Evolutionary conservation across 331 rosid genomes (phyloP).

Genomic region (Acacia concinna): DNA sequence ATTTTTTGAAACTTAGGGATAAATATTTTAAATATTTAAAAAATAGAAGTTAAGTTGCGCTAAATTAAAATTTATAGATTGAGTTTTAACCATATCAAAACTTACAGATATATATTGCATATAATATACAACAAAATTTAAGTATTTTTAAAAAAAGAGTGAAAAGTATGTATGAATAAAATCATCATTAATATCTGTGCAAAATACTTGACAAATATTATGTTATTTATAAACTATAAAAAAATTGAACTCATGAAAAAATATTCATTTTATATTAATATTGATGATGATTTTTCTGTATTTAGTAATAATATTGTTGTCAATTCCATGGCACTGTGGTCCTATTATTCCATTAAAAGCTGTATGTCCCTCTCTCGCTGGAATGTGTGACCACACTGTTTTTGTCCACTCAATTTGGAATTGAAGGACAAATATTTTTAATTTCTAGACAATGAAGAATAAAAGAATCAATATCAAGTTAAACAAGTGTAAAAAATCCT

Average conservation of each 20-base stretch:
- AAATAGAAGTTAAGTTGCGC: neutral
- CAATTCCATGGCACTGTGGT: slow-evolving; percentile 28
- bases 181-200: neutral
- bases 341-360: slow-evolving; percentile 45
- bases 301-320: neutral
- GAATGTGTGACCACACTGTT: slow-evolving; percentile 4
- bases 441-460: neutral
- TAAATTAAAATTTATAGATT: neutral
- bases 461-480: neutral
- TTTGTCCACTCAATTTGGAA: slow-evolving; percentile 25
- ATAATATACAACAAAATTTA: neutral
- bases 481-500: neutral
- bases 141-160: neutral
- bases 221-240: neutral
- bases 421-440: neutral
- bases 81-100: neutral
- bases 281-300: neutral
- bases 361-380: slow-evolving; percentile 27
- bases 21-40: neutral
- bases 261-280: neutral
- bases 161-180: neutral
- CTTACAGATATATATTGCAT: neutral
- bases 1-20: no score
- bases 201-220: neutral
- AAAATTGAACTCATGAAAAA: neutral